Percentiles rank a stretch among this genome's conserved stretches.
phyloP scores from a whole-genome alignment of 495 filamentous ascomycete species.

The Umbilicaria muhlenbergii region DNA sequence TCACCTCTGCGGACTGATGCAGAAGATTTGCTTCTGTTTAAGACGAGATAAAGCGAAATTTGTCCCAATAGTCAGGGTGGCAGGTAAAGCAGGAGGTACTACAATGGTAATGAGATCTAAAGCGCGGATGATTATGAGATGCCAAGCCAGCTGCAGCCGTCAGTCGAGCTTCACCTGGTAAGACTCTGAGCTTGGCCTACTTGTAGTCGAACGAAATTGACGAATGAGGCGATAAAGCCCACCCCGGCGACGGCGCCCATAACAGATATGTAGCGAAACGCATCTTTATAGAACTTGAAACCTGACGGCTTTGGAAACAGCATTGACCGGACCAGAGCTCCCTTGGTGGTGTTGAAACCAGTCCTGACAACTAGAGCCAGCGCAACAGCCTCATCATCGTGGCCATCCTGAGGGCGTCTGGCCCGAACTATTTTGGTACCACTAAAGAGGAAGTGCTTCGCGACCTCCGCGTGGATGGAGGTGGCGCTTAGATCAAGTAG shows the following conservation, averaged over 20 bases:
- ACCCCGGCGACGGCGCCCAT: conserved; percentile 81
- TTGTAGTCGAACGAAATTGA: conserved; percentile 78
- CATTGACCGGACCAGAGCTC: conserved; percentile 92
- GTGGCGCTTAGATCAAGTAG: conserved; percentile 60
- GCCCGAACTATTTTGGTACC: conserved; percentile 93
- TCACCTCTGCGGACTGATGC: conserved; percentile 82
- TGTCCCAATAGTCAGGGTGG: conserved; percentile 89
- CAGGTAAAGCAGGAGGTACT: conserved; percentile 91
- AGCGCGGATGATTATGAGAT: conserved; percentile 78
- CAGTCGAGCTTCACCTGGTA: too few species aligned
- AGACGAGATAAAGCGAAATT: conserved; percentile 85
- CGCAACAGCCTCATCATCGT: conserved; percentile 80
- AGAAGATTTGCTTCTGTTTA: conserved; percentile 81
- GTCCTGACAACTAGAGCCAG: conserved; percentile 84
- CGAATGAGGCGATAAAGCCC: conserved; percentile 78
- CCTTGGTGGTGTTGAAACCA: conserved; percentile 95
- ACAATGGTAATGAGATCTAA: conserved; percentile 96
- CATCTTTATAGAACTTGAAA: conserved; percentile 96
- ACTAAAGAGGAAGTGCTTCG: conserved; percentile 79
- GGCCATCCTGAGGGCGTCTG: conserved; percentile 67
- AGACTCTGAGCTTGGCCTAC: conserved; percentile 20
- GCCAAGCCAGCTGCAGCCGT: conserved; percentile 49
- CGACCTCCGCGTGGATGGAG: conserved; percentile 62
- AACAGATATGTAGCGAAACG: conserved; percentile 94
- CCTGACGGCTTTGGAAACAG: conserved; percentile 95